These are phyloP conservation scores for Aspergillus luchuensis DNA, from an alignment of 2,329 filamentous ascomycete species.

Conservation along the genomic window DNA sequence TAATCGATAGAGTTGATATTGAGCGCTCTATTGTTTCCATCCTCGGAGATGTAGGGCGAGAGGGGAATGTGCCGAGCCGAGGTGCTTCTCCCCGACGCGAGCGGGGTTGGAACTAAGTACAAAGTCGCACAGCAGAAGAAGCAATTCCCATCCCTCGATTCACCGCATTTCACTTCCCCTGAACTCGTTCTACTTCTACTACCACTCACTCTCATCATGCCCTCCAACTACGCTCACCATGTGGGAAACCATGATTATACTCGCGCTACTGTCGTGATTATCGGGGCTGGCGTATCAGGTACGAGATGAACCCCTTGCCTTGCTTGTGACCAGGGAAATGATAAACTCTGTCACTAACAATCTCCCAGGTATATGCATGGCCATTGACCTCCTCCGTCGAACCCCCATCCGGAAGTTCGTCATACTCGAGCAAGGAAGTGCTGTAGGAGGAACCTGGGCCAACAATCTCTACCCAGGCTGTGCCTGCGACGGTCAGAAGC, in stretches of 20 bases:
- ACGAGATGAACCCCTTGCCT: background rate
- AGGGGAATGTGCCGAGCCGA: too few species aligned
- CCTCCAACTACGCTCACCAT: background rate
- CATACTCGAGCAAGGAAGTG: slow-evolving; percentile 58
- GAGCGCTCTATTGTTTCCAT: too few species aligned
- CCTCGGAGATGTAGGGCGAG: too few species aligned
- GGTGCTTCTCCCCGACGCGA: too few species aligned
- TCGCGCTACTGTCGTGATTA: slow-evolving; percentile 58
- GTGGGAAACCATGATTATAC: slow-evolving; percentile 54
- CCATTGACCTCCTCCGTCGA: slow-evolving; percentile 57
- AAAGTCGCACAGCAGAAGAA: too few species aligned
- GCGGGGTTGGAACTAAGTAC: too few species aligned
- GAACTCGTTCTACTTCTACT: too few species aligned
- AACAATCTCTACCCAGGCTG: slow-evolving; percentile 61
- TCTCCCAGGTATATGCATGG: slow-evolving; percentile 54
- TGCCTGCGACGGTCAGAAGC: slow-evolving; percentile 52
- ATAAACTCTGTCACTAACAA: background rate
- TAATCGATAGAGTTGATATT: too few species aligned
- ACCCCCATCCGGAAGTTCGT: slow-evolving; percentile 55
- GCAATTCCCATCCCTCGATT: too few species aligned
- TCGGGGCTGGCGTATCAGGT: slow-evolving; percentile 58
- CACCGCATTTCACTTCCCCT: too few species aligned
- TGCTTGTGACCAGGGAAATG: background rate
- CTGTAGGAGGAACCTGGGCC: slow-evolving; percentile 57
- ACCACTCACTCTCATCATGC: background rate